Percentiles rank a stretch among this genome's conserved stretches.
Evolutionary conservation across 2,329 filamentous ascomycete genomes (phyloP).

Genomic region (Aspergillus uvarum): DNA sequence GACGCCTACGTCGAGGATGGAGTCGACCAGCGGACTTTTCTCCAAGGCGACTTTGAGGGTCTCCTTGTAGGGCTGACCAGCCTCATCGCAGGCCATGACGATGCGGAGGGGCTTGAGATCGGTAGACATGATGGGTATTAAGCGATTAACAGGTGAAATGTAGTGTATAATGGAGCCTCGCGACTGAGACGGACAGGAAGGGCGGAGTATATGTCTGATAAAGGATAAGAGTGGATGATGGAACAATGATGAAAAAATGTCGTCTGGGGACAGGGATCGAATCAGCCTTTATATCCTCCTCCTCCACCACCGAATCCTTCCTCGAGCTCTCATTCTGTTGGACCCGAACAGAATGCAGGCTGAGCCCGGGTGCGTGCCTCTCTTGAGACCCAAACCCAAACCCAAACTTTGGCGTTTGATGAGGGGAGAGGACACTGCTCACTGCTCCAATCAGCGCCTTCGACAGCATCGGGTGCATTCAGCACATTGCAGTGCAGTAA

Average conservation of each 20-base stretch:
- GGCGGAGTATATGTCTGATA: not conserved
- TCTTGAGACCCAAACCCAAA: conserved; percentile 11
- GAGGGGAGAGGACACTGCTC: not conserved
- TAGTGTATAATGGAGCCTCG: not conserved
- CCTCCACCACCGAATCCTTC: not conserved
- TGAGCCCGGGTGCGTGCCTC: conserved; percentile 6
- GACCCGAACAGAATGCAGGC: not conserved
- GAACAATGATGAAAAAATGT: conserved; percentile 5
- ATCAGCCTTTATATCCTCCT: conserved; percentile 7
- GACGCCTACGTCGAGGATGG: conserved; percentile 74
- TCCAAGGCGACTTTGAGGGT: conserved; percentile 72
- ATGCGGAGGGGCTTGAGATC: conserved; percentile 53
- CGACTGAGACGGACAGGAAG: not conserved
- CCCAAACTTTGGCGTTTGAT: not conserved
- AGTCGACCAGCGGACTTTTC: conserved; percentile 63
- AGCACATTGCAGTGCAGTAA: not conserved
- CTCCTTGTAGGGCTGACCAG: conserved; percentile 76
- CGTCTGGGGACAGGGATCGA: conserved; percentile 7
- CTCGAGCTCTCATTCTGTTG: not conserved
- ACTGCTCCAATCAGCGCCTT: not conserved
- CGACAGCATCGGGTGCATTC: not conserved
- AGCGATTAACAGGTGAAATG: not conserved
- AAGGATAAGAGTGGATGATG: not conserved
- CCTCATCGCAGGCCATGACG: conserved; percentile 67
- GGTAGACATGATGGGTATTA: conserved; percentile 29